Evolutionary conservation across 768 basidiomycete species (phyloP).

Genomic region (Strobilomyces confusus): DNA sequence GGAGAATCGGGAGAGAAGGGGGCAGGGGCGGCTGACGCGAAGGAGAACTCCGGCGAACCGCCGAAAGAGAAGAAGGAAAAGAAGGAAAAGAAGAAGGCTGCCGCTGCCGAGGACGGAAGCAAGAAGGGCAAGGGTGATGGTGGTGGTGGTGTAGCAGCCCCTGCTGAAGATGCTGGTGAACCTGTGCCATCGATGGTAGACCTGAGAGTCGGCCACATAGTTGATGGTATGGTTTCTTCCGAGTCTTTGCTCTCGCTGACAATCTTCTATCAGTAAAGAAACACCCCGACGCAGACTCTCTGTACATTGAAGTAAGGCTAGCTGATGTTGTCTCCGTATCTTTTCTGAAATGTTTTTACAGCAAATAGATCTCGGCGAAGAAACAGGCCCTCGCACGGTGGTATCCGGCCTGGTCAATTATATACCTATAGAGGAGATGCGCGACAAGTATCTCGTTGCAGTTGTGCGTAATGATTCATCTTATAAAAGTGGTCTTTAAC

Average conservation of each 20-base stretch:
- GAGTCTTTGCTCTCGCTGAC: conserved; percentile 2
- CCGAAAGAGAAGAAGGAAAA: conserved; percentile 30
- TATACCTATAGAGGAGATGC: conserved; percentile 93
- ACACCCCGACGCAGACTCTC: conserved; percentile 95
- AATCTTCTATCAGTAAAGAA: conserved; percentile 62
- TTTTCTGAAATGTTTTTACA: conserved; percentile 25
- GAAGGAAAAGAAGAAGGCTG: conserved; percentile 53
- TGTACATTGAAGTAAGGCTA: conserved; percentile 83
- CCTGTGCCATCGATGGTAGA: conserved; percentile 97
- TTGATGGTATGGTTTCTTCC: conserved; percentile 64
- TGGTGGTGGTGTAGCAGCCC: conserved; percentile 29
- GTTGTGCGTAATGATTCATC: conserved; percentile 50
- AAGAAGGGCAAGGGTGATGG: conserved; percentile 40
- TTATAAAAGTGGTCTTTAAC: not conserved
- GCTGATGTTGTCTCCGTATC: not conserved
- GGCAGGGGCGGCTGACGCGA: conserved; percentile 31
- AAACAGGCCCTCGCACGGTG: conserved; percentile 90
- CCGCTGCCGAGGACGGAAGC: conserved; percentile 27
- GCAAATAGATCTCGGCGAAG: conserved; percentile 97
- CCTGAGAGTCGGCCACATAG: conserved; percentile 86
- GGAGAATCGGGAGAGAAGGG: conserved; percentile 22
- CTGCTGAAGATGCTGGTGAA: conserved; percentile 63
- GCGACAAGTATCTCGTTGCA: conserved; percentile 74
- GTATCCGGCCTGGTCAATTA: conserved; percentile 97
- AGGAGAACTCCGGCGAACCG: conserved; percentile 36